Percentiles rank a stretch among this genome's conserved stretches.
Conservation (phyloP, 2,329 filamentous ascomycete species). For the Cylindrodendrum hubeiense region DNA sequence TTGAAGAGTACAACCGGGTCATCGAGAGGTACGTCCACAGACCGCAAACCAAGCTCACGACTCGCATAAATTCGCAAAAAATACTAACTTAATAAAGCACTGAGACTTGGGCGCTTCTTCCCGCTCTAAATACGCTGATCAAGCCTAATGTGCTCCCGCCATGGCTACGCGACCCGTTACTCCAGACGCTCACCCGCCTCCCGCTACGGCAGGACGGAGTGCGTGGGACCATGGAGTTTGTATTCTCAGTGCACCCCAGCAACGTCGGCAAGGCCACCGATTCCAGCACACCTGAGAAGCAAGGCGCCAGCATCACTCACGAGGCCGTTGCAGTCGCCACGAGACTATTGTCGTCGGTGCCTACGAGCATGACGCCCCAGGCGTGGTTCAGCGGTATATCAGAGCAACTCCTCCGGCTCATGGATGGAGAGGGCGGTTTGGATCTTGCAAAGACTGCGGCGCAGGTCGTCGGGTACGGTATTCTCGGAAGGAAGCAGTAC, state of each 20-base stretch:
- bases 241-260: slow-evolving; percentile 76
- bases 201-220: slow-evolving; percentile 74
- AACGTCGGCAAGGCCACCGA: slow-evolving; percentile 56
- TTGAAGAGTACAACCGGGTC: slow-evolving; percentile 58
- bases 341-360: slow-evolving; percentile 71
- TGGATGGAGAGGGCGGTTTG: slow-evolving; percentile 65
- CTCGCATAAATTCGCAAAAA: not conserved
- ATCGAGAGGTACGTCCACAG: slow-evolving; percentile 58
- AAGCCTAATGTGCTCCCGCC: slow-evolving; percentile 69
- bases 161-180: slow-evolving; percentile 71
- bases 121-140: slow-evolving; percentile 72
- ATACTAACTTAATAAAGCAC: slow-evolving; percentile 44
- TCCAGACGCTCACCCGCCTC: slow-evolving; percentile 69
- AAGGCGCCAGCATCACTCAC: slow-evolving; percentile 74
- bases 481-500: slow-evolving; percentile 72
- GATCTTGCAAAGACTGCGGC: slow-evolving; percentile 53
- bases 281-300: slow-evolving; percentile 61
- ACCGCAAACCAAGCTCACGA: not conserved
- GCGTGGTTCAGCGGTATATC: slow-evolving; percentile 72
- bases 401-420: slow-evolving; percentile 70
- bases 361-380: slow-evolving; percentile 64
- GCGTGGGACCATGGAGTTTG: slow-evolving; percentile 76
- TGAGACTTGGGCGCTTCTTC: slow-evolving; percentile 66
- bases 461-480: slow-evolving; percentile 65
- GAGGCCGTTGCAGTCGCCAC: slow-evolving; percentile 76